Base-by-base conservation (phyloP, 495 filamentous ascomycete genomes). In the Melanomma pulvis-pyrius region DNA sequence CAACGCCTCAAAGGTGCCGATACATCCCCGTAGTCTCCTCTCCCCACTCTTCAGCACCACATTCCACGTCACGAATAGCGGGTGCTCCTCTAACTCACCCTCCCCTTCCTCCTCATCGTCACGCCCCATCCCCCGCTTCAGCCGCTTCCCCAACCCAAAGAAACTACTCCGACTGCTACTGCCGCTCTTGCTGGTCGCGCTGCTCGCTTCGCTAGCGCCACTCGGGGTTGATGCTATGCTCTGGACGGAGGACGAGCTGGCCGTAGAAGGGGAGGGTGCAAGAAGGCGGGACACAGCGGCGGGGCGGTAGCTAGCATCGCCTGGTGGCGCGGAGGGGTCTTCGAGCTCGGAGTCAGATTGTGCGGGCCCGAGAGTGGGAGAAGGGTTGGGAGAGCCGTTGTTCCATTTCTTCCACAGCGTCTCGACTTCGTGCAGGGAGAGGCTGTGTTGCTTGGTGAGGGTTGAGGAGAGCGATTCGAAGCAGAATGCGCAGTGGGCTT, bases 51-150 rank as follows among this genome's bases (percentile, higher is more conserved):
- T 80, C 0, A 74, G 63, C 28, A 90, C 56, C 0, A 84, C 90
- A 76, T 97, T 96, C 94, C 96, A 98, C 0, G 94, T 98, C 15
- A 98, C 90, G 75, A 98, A 98, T 15, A 98, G 81, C 5, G 94
- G 94, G 53, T 78, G 79, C 22, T 68, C 62, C 51, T 59, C 34
- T 2, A 36, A 76, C 63, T 71, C 75, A 53, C 54, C 36, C 1
- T 50, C 46, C 9, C 62, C 34, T 7, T 44, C 77, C 64, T 71
- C 74, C 71, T 59, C 30, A n/a, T 48, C 47, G 36, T 17, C 8
- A 29, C 11, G 47, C 44, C 19, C 25, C 9, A 32, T 17, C 13
- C 15, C 50, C n/a, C 58, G 68, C 21, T 46, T 67, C 72, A 59
- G 65, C 32, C 78, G 67, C 28, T 71, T 65, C 50, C 73, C 61